These are phyloP conservation scores for Acanthamoeba castellanii DNA, from an alignment of 208 protist species.

Conservation along the genomic window DNA sequence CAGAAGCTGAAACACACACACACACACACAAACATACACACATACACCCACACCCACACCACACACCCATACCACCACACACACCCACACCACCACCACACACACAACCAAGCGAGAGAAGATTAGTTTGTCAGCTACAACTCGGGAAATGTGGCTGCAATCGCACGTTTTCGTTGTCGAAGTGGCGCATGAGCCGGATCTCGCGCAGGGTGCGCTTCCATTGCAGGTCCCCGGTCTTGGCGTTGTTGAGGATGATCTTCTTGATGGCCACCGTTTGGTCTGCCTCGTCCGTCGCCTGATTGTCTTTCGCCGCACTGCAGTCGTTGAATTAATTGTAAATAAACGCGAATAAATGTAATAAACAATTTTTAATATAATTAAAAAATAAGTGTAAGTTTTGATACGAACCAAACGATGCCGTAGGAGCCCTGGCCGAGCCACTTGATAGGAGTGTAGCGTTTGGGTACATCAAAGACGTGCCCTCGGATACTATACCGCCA, in stretches of 20 bases:
- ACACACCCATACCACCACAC: no score
- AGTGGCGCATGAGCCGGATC: conserved; percentile 95
- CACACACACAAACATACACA: no score
- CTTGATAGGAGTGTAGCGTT: conserved; percentile 80
- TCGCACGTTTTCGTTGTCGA: conserved; percentile 85
- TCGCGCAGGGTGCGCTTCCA: conserved; percentile 96
- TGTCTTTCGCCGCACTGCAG: conserved; percentile 13
- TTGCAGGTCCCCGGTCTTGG: conserved; percentile 95
- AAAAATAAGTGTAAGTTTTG: conserved; percentile 1
- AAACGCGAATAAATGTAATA: background rate
- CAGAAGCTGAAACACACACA: background rate
- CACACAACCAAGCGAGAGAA: no score
- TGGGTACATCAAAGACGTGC: conserved; percentile 27
- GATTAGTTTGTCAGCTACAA: no score
- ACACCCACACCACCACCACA: no score
- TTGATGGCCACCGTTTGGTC: conserved; percentile 96
- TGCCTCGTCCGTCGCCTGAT: conserved; percentile 44
- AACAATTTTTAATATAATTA: background rate
- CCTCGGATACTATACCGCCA: conserved; percentile 75
- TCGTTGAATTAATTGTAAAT: background rate
- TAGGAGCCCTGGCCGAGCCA: conserved; percentile 87
- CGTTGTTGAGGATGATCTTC: conserved; percentile 93
- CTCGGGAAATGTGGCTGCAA: no score
- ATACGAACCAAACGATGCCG: conserved; percentile 81
- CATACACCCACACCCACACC: no score